Conservation (phyloP, 176 grass and related monocot species). For the Triticum monococcum region DNA sequence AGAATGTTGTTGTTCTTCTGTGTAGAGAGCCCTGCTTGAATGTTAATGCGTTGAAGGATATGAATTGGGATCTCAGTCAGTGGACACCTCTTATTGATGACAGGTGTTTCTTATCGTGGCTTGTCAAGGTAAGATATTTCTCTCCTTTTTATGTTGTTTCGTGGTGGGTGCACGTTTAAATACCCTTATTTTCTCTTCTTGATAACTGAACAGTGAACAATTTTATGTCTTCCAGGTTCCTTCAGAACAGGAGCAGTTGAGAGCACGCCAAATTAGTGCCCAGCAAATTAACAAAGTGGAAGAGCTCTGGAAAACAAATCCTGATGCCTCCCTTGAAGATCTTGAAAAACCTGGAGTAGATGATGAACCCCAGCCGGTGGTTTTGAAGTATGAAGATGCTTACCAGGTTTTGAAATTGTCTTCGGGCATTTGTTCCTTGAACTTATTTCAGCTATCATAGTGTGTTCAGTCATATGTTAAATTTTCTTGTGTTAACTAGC, state of each 20-base stretch:
- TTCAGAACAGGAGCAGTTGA: conserved; percentile 95
- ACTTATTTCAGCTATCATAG: conserved; percentile 12
- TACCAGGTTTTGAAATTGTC: conserved; percentile 74
- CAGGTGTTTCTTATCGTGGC: conserved; percentile 94
- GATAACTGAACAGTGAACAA: conserved; percentile 1
- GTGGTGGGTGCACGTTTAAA: background rate
- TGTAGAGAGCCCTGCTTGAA: conserved; percentile 99
- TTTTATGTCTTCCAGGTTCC: conserved; percentile 67
- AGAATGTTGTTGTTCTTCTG: conserved; percentile 94
- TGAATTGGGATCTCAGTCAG: conserved; percentile 99
- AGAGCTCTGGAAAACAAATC: conserved; percentile 98
- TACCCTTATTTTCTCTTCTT: conserved; percentile 7
- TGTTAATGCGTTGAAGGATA: conserved; percentile 97
- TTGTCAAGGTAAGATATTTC: conserved; percentile 75
- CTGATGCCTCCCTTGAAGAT: conserved; percentile 96
- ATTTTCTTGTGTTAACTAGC: background rate
- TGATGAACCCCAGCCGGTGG: conserved; percentile 88
- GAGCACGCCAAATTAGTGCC: conserved; percentile 94
- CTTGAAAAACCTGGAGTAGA: conserved; percentile 98
- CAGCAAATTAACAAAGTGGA: conserved; percentile 99
- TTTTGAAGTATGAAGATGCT: conserved; percentile 98
- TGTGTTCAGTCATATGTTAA: background rate
- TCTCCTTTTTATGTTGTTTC: conserved; percentile 15
- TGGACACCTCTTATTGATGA: conserved; percentile 99
- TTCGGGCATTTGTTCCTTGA: background rate